phyloP scores from a whole-genome alignment of 768 basidiomycete species.

The Asterophora parasitica region DNA sequence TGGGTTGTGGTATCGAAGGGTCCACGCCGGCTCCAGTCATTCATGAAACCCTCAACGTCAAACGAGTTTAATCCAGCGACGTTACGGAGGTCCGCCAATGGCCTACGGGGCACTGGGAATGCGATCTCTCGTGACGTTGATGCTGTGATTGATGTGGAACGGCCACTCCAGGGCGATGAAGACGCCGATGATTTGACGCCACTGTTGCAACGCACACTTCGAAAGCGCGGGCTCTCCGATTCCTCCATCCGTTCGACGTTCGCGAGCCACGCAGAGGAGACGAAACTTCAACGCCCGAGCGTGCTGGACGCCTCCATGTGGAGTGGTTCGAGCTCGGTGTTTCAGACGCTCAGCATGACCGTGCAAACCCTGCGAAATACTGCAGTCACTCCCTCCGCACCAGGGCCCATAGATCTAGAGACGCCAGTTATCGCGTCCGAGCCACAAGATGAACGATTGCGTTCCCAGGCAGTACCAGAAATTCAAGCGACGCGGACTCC shows the following conservation, averaged over 20 bases:
- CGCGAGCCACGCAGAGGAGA: slow-evolving; percentile 47
- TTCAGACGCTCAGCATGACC: slow-evolving; percentile 49
- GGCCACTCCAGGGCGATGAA: slow-evolving; percentile 29
- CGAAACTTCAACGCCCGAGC: slow-evolving; percentile 1
- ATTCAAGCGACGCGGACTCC: slow-evolving; percentile 9
- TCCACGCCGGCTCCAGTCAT: slow-evolving; percentile 25
- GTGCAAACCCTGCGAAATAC: slow-evolving; percentile 43
- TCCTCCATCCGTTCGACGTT: slow-evolving; percentile 91
- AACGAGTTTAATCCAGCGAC: slow-evolving; percentile 7
- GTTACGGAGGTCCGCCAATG: slow-evolving; percentile 14
- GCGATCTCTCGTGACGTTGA: slow-evolving; percentile 66
- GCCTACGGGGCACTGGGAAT: slow-evolving; percentile 14
- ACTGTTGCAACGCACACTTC: slow-evolving; percentile 63
- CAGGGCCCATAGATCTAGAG: not conserved
- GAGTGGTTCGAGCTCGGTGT: slow-evolving; percentile 43
- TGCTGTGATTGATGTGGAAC: slow-evolving; percentile 64
- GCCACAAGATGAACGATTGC: not conserved
- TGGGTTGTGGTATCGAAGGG: slow-evolving; percentile 67
- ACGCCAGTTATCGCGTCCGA: slow-evolving; percentile 16
- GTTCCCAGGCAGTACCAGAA: slow-evolving; percentile 9
- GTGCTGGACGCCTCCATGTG: slow-evolving; percentile 16
- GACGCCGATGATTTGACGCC: slow-evolving; percentile 43
- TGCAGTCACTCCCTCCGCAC: slow-evolving; percentile 9
- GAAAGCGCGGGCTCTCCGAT: slow-evolving; percentile 81
- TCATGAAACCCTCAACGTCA: slow-evolving; percentile 16